Conservation (phyloP, 306 rosid genomes). For the Pyrus communis region DNA sequence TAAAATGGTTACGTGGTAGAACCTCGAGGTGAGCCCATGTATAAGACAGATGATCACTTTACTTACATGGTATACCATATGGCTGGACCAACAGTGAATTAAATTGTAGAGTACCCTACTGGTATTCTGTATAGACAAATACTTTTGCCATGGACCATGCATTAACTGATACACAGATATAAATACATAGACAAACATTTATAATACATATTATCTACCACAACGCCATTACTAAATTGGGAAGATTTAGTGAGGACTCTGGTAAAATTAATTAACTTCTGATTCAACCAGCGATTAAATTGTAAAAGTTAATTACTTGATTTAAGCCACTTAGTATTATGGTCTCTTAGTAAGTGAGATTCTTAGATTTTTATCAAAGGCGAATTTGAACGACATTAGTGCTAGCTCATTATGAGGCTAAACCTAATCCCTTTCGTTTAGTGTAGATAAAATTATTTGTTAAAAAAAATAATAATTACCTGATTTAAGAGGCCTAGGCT, state of each 20-base stretch:
- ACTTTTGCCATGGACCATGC: neutral
- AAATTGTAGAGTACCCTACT: no score
- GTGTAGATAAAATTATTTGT: no score
- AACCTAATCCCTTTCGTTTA: no score
- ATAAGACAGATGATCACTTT: neutral
- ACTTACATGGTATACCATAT: no score
- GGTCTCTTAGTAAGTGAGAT: no score
- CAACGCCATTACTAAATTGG: neutral
- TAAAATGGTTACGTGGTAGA: no score
- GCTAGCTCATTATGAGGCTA: no score
- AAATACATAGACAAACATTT: neutral
- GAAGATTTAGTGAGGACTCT: neutral
- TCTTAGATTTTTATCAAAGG: no score
- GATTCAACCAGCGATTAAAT: neutral
- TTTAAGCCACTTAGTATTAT: neutral
- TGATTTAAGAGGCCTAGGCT: slow-evolving; percentile 39
- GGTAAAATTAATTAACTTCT: neutral
- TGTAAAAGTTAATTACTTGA: slow-evolving; percentile 6
- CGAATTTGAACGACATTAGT: no score
- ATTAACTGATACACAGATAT: neutral
- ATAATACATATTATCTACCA: neutral
- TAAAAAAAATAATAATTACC: neutral
- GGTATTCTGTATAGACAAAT: no score
- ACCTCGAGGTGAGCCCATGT: no score
- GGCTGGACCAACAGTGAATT: no score